Conservation (phyloP, 1,284 basidiomycete species). For the Exobasidium rhododendri region DNA sequence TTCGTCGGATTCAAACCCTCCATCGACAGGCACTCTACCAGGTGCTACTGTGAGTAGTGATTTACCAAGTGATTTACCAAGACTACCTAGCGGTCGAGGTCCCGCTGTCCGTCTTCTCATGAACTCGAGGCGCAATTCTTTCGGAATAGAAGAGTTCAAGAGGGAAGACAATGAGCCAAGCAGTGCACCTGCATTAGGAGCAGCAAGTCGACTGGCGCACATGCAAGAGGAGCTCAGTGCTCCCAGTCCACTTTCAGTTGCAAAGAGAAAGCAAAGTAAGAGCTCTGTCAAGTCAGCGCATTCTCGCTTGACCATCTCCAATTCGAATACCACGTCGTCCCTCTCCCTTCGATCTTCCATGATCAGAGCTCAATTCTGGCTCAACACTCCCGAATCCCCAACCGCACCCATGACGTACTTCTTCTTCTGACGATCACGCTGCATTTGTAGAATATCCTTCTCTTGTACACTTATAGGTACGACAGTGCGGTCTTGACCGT, state of each 20-base stretch:
- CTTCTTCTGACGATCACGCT: not conserved
- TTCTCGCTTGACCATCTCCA: not conserved
- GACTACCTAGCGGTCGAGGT: not conserved
- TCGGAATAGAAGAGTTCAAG: not conserved
- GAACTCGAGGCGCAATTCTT: not conserved
- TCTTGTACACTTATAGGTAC: no score
- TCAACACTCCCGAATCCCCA: not conserved
- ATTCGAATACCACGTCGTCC: not conserved
- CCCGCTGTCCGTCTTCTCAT: not conserved
- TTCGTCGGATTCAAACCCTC: not conserved
- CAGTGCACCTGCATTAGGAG: not conserved
- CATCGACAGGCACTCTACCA: no score
- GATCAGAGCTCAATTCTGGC: not conserved
- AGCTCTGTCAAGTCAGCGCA: not conserved
- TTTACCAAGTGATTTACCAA: no score
- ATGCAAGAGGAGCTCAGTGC: not conserved
- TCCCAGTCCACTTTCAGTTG: not conserved
- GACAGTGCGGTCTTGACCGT: no score
- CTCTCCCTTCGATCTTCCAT: constrained; percentile 1
- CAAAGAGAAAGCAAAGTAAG: not conserved
- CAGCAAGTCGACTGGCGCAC: not conserved
- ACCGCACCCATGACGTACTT: not conserved
- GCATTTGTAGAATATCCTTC: no score
- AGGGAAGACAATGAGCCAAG: not conserved
- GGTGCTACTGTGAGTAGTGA: not conserved